Conservation (phyloP, 148 eudicot species). For the Dysphania ambrosioides region DNA sequence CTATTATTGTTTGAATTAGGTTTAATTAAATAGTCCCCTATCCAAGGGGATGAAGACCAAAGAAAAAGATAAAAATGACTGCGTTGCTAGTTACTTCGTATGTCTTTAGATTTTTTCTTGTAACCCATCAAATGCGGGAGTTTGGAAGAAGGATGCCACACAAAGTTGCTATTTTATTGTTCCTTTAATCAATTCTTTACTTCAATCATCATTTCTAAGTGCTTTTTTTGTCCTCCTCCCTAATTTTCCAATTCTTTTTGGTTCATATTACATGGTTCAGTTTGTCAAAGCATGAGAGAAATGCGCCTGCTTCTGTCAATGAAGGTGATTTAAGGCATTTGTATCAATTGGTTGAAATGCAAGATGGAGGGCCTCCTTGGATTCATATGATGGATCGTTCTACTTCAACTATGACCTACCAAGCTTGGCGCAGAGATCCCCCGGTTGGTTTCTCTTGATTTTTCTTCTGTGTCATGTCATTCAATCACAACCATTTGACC, state of each 20-base stretch:
- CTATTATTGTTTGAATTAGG: not conserved
- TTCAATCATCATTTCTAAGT: not conserved
- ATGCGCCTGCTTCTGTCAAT: conserved; percentile 9
- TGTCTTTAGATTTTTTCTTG: not conserved
- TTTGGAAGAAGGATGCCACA: not conserved
- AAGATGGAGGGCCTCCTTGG: conserved; percentile 13
- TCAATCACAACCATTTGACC: not conserved
- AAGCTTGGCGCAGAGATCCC: conserved; percentile 16
- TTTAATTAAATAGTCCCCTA: not conserved
- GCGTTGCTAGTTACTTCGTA: not conserved
- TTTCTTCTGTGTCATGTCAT: not conserved
- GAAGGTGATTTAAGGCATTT: conserved; percentile 9
- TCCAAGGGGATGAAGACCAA: not conserved
- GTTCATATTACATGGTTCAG: not conserved
- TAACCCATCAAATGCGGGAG: not conserved
- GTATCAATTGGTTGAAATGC: conserved; percentile 11
- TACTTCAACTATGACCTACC: conserved; percentile 5
- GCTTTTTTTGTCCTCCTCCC: not conserved
- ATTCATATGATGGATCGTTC: conserved; percentile 15
- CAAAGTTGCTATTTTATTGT: not conserved
- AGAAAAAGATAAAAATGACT: not conserved
- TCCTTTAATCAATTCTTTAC: not conserved
- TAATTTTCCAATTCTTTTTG: not conserved
- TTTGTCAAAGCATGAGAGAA: conserved; percentile 4
- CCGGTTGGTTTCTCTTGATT: not conserved